Evolutionary conservation across 305 asterid genomes (phyloP), one percentile per base, ranked within the genome.

Genomic region (Lippia alba): DNA sequence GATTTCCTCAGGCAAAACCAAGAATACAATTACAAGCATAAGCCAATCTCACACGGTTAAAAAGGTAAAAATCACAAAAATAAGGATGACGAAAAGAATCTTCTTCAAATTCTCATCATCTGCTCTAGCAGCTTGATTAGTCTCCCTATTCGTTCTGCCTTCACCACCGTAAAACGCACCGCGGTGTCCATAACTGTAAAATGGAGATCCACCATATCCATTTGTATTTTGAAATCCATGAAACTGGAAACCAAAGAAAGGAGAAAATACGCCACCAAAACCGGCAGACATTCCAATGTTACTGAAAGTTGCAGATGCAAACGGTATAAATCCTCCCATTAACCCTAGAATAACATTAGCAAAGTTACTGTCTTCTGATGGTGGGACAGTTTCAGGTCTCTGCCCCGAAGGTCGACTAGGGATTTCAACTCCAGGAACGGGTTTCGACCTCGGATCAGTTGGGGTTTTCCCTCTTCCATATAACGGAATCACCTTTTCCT

Each of bases 341-440:
- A 85, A 79, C 49, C 87, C 84, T 55, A 77, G 33, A 18, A 84
- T 64, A 51, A 79, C 20, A 71, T 83, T 76, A 20, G 78, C 54
- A 39, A 80, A 57, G 70, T 77, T 79, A 58, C 64, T 69, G 17
- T 74, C 51, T 15, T 79, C 87, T 0, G 78, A 76, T 60, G 76
- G 78, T 0, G 80, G 87, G 34, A 71, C 84, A 6, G 91, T 71
- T 68, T 75, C 85, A 44, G 91, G 85, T 59, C 96, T 79, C 76
- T 81, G 94, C 14, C 95, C 95, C 2, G 88, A 76, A 20, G 96
- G 96, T 9, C 96, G 80, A 67, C 65, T 78, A 50, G 96, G 95
- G 57, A 86, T 88, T 69, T 90, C 96, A 8, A 80, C 67, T 4
- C 96, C 92, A 0, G 92, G 91, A 20, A 86, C 77, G 4, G 90